Percentiles rank a stretch among this genome's conserved stretches.
phyloP scores from a whole-genome alignment of 2,329 filamentous ascomycete species.

The Xylariaceae sp. region DNA sequence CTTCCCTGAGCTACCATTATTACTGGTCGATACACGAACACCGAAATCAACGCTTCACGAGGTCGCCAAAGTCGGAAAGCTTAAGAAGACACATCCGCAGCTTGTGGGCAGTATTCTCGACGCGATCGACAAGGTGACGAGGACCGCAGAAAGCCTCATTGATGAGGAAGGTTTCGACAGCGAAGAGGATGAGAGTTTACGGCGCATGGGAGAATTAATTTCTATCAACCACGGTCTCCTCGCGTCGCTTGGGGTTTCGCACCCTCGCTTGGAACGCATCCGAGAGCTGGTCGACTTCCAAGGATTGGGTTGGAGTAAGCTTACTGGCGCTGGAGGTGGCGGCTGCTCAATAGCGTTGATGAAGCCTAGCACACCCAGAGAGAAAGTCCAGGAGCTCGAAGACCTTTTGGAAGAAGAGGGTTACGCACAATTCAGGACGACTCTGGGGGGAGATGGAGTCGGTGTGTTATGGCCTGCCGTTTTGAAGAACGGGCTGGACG shows the following conservation, averaged over 20 bases:
- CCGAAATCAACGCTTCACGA: slow-evolving; percentile 80
- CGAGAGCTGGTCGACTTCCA: slow-evolving; percentile 86
- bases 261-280: slow-evolving; percentile 87
- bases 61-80: slow-evolving; percentile 76
- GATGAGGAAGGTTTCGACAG: slow-evolving; percentile 64
- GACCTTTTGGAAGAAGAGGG: slow-evolving; percentile 63
- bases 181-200: slow-evolving; percentile 58
- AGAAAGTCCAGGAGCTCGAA: slow-evolving; percentile 61
- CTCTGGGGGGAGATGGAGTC: slow-evolving; percentile 86
- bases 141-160: slow-evolving; percentile 52
- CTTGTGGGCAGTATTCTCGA: slow-evolving; percentile 79
- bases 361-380: slow-evolving; percentile 57
- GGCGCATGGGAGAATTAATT: slow-evolving; percentile 80
- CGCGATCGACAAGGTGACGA: slow-evolving; percentile 72
- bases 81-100: slow-evolving; percentile 68
- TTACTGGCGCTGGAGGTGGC: slow-evolving; percentile 92
- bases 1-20: slow-evolving; percentile 86
- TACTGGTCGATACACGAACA: slow-evolving; percentile 86
- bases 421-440: slow-evolving; percentile 83
- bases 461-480: slow-evolving; percentile 93
- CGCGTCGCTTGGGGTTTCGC: slow-evolving; percentile 87
- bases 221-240: slow-evolving; percentile 90
- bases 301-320: slow-evolving; percentile 92
- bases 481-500: slow-evolving; percentile 75
- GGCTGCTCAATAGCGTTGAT: slow-evolving; percentile 93